phyloP scores from a whole-genome alignment of 2,329 filamentous ascomycete species.

The Phialocephala subalpina region DNA sequence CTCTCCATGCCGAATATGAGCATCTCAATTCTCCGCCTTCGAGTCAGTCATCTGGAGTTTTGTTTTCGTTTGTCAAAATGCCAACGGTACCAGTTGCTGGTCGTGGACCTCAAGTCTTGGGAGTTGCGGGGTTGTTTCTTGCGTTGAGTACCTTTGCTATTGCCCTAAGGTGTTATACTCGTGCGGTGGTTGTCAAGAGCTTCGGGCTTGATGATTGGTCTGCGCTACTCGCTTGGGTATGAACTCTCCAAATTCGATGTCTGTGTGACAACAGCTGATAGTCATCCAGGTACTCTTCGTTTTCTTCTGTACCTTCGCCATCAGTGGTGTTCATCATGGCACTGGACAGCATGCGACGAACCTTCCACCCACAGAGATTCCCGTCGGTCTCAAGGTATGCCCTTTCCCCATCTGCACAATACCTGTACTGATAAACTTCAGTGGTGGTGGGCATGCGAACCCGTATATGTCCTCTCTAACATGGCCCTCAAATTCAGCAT shows the following conservation, averaged over 20 bases:
- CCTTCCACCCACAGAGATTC: constrained; percentile 35
- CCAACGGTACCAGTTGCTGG: constrained; percentile 19
- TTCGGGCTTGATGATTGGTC: constrained; percentile 40
- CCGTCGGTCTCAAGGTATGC: constrained; percentile 41
- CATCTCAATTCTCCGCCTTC: constrained; percentile 6
- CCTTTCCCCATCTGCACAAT: not conserved
- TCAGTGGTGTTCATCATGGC: constrained; percentile 39
- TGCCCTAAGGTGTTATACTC: constrained; percentile 35
- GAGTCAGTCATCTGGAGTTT: not conserved
- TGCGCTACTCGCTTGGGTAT: constrained; percentile 37
- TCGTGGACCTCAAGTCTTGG: constrained; percentile 40
- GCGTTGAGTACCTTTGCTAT: constrained; percentile 43
- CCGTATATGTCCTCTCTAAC: constrained; percentile 49
- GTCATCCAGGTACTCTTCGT: constrained; percentile 34
- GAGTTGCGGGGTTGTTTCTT: constrained; percentile 48
- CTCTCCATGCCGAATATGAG: constrained; percentile 3
- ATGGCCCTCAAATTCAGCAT: constrained; percentile 50
- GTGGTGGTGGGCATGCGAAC: constrained; percentile 49
- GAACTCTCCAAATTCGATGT: not conserved
- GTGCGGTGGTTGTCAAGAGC: constrained; percentile 36
- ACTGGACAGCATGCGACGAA: constrained; percentile 38
- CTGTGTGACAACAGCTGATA: constrained; percentile 6
- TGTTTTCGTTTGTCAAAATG: not conserved
- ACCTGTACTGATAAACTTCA: constrained; percentile 18
- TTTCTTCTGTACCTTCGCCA: constrained; percentile 35